phyloP scores from a whole-genome alignment of 345 rosid genomes.

The Hevea brasiliensis region DNA sequence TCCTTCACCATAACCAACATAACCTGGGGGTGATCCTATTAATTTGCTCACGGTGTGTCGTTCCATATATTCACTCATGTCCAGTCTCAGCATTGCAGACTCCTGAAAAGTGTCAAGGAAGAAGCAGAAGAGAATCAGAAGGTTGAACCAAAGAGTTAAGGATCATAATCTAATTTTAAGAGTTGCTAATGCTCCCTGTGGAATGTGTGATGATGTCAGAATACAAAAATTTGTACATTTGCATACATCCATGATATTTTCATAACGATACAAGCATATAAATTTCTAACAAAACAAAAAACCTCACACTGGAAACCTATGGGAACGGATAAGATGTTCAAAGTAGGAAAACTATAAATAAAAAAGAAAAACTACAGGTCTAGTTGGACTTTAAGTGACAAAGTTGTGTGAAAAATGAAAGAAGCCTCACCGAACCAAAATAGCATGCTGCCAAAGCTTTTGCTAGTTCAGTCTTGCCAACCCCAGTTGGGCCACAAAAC shows the following conservation, averaged over 20 bases:
- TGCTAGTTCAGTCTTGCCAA: conserved; percentile 92
- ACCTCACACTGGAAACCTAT: neutral
- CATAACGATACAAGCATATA: neutral
- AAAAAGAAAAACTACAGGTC: neutral
- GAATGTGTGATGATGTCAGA: neutral
- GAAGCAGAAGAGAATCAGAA: conserved; percentile 14
- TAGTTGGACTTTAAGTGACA: conserved; percentile 2
- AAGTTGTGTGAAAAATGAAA: neutral
- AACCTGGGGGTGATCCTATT: conserved; percentile 96
- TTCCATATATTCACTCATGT: conserved; percentile 99
- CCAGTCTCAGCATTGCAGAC: conserved; percentile 88
- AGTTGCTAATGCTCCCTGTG: neutral
- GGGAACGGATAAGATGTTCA: neutral
- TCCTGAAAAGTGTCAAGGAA: conserved; percentile 51
- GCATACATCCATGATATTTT: neutral
- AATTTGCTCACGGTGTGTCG: conserved; percentile 93
- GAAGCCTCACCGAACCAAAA: conserved; percentile 81
- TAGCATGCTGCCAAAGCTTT: conserved; percentile 84
- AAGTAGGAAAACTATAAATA: neutral
- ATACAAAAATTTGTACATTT: neutral
- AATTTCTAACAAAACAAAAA: neutral
- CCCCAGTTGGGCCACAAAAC: conserved; percentile 98
- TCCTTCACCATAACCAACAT: conserved; percentile 90
- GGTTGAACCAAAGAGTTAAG: neutral
- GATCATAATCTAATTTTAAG: neutral